phyloP scores from a whole-genome alignment of 2,329 filamentous ascomycete species.

The Botryotinia calthae region DNA sequence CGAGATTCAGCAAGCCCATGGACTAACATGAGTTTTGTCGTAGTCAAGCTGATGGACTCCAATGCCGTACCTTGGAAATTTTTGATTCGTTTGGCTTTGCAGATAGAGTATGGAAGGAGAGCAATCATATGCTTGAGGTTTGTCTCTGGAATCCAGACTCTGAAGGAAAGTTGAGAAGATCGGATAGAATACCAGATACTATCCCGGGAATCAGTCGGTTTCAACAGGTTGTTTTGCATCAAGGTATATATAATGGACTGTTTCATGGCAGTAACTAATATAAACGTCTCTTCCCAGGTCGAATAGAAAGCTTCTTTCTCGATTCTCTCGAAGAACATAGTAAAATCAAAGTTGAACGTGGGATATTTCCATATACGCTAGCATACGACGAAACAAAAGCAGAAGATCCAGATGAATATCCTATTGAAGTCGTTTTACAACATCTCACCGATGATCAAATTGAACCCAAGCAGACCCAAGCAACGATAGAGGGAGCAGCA shows the following conservation, averaged over 20 bases:
- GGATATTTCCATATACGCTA: conserved; percentile 55
- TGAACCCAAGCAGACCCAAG: conserved; percentile 47
- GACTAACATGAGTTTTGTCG: background rate
- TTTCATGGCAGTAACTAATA: background rate
- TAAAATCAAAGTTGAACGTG: conserved; percentile 57
- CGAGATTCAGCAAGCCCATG: background rate
- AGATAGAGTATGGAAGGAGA: conserved; percentile 62
- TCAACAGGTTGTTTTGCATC: conserved; percentile 65
- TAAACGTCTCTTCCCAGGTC: conserved; percentile 30
- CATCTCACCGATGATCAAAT: conserved; percentile 58
- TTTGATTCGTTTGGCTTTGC: conserved; percentile 69
- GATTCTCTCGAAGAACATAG: conserved; percentile 57
- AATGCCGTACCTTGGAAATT: conserved; percentile 63
- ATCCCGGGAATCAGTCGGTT: conserved; percentile 60
- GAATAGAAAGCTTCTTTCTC: conserved; percentile 65
- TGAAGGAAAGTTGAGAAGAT: conserved; percentile 55
- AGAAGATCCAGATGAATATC: conserved; percentile 54
- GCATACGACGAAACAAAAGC: conserved; percentile 51
- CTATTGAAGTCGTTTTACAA: conserved; percentile 57
- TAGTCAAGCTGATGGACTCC: conserved; percentile 63
- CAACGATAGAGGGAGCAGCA: conserved; percentile 30
- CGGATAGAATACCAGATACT: conserved; percentile 61
- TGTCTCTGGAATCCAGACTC: conserved; percentile 60
- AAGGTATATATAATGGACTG: conserved; percentile 48
- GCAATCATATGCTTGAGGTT: conserved; percentile 68